These are phyloP conservation scores for Leucoagaricus sp. DNA, from an alignment of 1,284 basidiomycete genomes.

Conservation along the genomic window DNA sequence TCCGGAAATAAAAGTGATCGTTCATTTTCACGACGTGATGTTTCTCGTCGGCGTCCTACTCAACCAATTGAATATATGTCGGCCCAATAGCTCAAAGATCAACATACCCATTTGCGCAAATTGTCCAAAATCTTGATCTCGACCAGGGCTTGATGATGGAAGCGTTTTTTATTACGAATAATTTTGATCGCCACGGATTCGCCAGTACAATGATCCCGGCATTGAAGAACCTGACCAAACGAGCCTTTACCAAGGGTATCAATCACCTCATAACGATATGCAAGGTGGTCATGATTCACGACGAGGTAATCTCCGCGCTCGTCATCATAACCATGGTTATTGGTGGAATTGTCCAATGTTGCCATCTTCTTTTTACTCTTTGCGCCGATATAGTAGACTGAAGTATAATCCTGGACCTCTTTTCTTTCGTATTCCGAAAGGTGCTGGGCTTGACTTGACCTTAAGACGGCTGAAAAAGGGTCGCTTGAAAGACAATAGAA, in stretches of 20 bases:
- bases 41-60: slow-evolving; percentile 92
- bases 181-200: slow-evolving; percentile 98
- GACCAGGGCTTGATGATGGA: slow-evolving; percentile 97
- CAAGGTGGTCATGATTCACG: slow-evolving; percentile 89
- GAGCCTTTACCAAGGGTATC: slow-evolving; percentile 96
- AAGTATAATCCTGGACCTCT: slow-evolving; percentile 88
- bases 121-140: slow-evolving; percentile 99
- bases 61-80: slow-evolving; percentile 15
- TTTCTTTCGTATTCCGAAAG: slow-evolving; percentile 88
- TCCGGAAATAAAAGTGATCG: slow-evolving; percentile 98
- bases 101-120: slow-evolving; percentile 90
- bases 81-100: slow-evolving; percentile 7
- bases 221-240: slow-evolving; percentile 97
- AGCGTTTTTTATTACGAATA: slow-evolving; percentile 98
- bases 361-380: slow-evolving; percentile 82
- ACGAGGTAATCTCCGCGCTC: slow-evolving; percentile 97
- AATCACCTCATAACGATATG: slow-evolving; percentile 94
- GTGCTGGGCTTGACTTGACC: slow-evolving; percentile 59
- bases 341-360: slow-evolving; percentile 69
- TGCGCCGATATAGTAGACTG: slow-evolving; percentile 85
- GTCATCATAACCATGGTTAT: slow-evolving; percentile 98
- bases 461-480: slow-evolving; percentile 54
- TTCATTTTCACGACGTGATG: slow-evolving; percentile 99
- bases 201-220: slow-evolving; percentile 96
- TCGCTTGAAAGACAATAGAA: slow-evolving; percentile 6